Evolutionary conservation across 371 early-diverging fungal species (phyloP).

Genomic region (Synchytrium microbalum): DNA sequence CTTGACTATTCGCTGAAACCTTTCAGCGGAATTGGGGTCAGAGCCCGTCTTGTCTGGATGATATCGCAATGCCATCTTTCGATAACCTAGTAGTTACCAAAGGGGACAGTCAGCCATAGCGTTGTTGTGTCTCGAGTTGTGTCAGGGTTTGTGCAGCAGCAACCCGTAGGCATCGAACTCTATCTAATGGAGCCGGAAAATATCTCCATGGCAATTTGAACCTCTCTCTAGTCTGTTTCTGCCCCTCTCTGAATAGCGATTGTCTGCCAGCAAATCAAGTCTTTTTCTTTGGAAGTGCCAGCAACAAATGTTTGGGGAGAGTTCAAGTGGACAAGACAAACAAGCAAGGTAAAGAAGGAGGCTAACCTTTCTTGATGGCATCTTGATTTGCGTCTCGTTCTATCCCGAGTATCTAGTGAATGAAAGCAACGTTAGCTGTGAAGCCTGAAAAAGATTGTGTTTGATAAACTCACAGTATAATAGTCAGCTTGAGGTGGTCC

Average conservation of each 20-base stretch:
- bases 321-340: constrained; percentile 4
- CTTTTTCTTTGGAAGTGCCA: too few species aligned
- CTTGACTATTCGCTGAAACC: constrained; percentile 30
- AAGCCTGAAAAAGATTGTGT: too few species aligned
- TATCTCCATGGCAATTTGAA: too few species aligned
- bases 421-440: too few species aligned
- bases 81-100: constrained; percentile 5
- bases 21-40: constrained; percentile 25
- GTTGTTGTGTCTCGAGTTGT: background rate
- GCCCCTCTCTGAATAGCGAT: too few species aligned
- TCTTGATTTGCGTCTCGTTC: constrained; percentile 19
- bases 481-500: too few species aligned
- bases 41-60: constrained; percentile 35
- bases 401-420: constrained; percentile 18
- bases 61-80: constrained; percentile 8
- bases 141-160: too few species aligned
- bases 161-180: too few species aligned
- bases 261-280: too few species aligned
- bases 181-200: too few species aligned
- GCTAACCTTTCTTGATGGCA: constrained; percentile 24
- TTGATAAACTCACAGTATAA: too few species aligned
- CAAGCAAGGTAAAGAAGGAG: constrained; percentile 1
- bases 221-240: too few species aligned
- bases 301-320: background rate
- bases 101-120: constrained; percentile 5